Conservation (phyloP, 1,284 basidiomycete genomes). For the Melampsora americana region DNA sequence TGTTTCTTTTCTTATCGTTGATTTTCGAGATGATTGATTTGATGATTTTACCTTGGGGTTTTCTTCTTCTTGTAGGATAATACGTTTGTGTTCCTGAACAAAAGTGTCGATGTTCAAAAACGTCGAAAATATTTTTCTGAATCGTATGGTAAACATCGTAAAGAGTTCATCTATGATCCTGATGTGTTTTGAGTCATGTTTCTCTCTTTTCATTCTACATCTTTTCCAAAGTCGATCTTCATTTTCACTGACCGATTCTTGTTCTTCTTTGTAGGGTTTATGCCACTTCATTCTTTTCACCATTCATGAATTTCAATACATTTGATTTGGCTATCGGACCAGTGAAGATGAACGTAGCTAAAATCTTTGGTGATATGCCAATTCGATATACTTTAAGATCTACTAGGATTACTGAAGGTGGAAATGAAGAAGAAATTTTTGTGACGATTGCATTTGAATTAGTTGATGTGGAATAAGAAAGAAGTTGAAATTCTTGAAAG, state of each 20-base stretch:
- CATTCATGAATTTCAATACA: conserved; percentile 50
- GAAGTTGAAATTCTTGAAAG: too few relatives aligned
- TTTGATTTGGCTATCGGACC: conserved; percentile 48
- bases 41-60: not conserved
- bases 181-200: conserved; percentile 45
- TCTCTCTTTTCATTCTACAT: conserved; percentile 49
- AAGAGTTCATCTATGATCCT: conserved; percentile 54
- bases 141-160: conserved; percentile 49
- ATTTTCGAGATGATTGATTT: not conserved
- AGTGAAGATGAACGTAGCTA: conserved; percentile 46
- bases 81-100: conserved; percentile 55
- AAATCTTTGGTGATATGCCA: conserved; percentile 54
- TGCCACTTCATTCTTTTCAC: conserved; percentile 47
- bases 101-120: conserved; percentile 53
- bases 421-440: conserved; percentile 54
- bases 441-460: conserved; percentile 55
- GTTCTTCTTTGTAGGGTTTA: conserved; percentile 47
- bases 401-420: conserved; percentile 46
- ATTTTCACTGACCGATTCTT: conserved; percentile 28
- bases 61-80: conserved; percentile 50
- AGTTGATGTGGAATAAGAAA: conserved; percentile 52
- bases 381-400: conserved; percentile 56
- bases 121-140: conserved; percentile 55
- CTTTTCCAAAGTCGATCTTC: too few relatives aligned
- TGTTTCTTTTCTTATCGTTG: not conserved